Evolutionary conservation across 2,329 filamentous ascomycete species (phyloP), one percentile per base, ranked within the genome.

Genomic region (Phaeosphaeriaceae sp.): DNA sequence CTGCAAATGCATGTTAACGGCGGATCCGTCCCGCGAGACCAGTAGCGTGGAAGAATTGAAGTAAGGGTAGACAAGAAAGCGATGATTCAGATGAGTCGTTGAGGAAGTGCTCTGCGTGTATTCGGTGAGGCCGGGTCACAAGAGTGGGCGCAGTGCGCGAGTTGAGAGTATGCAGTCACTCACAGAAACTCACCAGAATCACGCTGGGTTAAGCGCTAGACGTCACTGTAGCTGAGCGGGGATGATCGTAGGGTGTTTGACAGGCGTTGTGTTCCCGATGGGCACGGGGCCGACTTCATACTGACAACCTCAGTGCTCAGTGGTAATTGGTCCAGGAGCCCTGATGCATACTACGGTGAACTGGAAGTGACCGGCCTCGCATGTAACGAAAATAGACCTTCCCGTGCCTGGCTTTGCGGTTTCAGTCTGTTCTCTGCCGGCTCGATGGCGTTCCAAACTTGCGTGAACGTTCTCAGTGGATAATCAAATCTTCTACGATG

Each of bases 111-210:
- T 40, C 15, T 40, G 36, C 15, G 17, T 15, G 17, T 17, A 9
- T 36, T 62, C 57, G 62, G 57, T 40, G 36, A 40, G 15, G 17
- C 36, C 36, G 36, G 36, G 36, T 40, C 20, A 21, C 36, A 41
- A 10, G 49, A 41, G 46, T 44, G 44, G 48, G 42, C 48, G 46
- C 56, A 63, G 52, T 44, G 49, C 40, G 49, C 25, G 44, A 31
- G 41, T 36, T 55, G 56, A 27, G 31, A 54, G 40, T 46, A 27
- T 42, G 20, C 42, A 56, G 21, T 48, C 22, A 27, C 27, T 48
- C 10, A 41, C 49, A 3, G 21, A n/a, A 25, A 22, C 51, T 25
- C 41, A 53, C 44, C 31, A 50, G 24, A 53, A 53, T 22, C 57
- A 45, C 44, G 51, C 45, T 54, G 47, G 53, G 31, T 46, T 40